A percentile compares a stretch with the other conserved stretches of the same genome.
phyloP scores from a whole-genome alignment of 2,329 filamentous ascomycete species.

The Diaporthe nobilis region DNA sequence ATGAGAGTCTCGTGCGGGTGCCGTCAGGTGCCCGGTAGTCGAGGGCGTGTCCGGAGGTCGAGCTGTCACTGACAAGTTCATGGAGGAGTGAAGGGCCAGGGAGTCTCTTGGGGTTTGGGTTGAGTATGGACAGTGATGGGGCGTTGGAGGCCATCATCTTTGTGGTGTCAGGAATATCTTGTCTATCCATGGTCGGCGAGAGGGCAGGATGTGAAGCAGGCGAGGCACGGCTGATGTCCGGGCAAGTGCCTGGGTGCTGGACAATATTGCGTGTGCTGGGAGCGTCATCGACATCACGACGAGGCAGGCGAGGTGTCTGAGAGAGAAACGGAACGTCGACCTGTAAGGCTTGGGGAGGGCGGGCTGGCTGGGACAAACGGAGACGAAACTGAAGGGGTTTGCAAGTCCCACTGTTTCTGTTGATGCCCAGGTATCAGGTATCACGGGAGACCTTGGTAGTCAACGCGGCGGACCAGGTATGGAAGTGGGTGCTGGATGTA shows the following conservation, averaged over 20 bases:
- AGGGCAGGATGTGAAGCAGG: neutral
- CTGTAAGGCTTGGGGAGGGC: neutral
- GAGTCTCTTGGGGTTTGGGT: slow-evolving; percentile 57
- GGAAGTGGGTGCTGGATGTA: slow-evolving; percentile 19
- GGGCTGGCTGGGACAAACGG: slow-evolving; percentile 38
- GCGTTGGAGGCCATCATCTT: slow-evolving; percentile 27
- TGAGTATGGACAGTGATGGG: slow-evolving; percentile 59
- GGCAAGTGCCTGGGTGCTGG: neutral
- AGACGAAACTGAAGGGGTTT: slow-evolving; percentile 40
- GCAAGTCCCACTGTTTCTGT: slow-evolving; percentile 32
- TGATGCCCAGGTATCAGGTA: slow-evolving; percentile 31
- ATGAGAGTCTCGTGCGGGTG: slow-evolving; percentile 66
- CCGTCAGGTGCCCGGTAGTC: slow-evolving; percentile 72
- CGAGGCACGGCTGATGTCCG: slow-evolving; percentile 15
- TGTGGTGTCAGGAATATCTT: slow-evolving; percentile 28
- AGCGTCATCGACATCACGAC: slow-evolving; percentile 36
- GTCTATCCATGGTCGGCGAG: slow-evolving; percentile 24
- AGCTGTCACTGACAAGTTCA: slow-evolving; percentile 68
- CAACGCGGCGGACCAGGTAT: neutral
- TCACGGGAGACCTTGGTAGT: slow-evolving; percentile 27
- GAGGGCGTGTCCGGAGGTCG: slow-evolving; percentile 65
- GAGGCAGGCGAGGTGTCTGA: slow-evolving; percentile 5
- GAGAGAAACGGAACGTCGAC: slow-evolving; percentile 29
- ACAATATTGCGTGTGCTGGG: neutral
- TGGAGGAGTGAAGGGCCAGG: slow-evolving; percentile 63